Conservation (phyloP, 208 protist genomes). For the Wallacemonas rigidus region DNA sequence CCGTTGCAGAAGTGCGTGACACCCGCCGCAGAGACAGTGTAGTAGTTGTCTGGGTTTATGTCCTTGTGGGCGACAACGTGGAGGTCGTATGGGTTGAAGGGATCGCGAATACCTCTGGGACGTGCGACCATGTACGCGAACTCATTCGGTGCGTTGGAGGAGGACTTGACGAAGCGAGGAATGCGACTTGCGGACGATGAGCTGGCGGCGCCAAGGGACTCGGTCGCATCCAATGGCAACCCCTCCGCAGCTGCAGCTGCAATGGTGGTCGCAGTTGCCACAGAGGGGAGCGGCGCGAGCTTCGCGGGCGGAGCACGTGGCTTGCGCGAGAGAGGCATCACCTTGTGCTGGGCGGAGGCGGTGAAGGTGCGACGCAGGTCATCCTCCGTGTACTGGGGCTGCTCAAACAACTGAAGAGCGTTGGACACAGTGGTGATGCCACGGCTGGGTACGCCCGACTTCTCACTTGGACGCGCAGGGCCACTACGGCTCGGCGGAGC, state of each 20-base stretch:
- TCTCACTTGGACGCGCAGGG: neutral
- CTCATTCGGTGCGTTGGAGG: slow-evolving; percentile 86
- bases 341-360: slow-evolving; percentile 33
- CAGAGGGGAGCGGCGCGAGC: slow-evolving; percentile 29
- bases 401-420: slow-evolving; percentile 75
- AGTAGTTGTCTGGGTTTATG: slow-evolving; percentile 86
- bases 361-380: slow-evolving; percentile 61
- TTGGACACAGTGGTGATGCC: slow-evolving; percentile 54
- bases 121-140: slow-evolving; percentile 91
- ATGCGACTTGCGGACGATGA: slow-evolving; percentile 35
- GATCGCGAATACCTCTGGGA: slow-evolving; percentile 76
- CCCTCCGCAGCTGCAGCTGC: neutral
- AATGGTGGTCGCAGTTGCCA: neutral
- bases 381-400: slow-evolving; percentile 50
- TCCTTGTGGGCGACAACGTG: slow-evolving; percentile 91
- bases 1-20: slow-evolving; percentile 94
- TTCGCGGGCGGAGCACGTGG: slow-evolving; percentile 27
- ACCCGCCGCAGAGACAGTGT: slow-evolving; percentile 92
- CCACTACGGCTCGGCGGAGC: slow-evolving; percentile 15
- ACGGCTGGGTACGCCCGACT: slow-evolving; percentile 16
- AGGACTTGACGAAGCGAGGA: slow-evolving; percentile 73
- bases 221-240: neutral
- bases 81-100: slow-evolving; percentile 95
- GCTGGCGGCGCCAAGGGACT: neutral
- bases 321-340: slow-evolving; percentile 25